A percentile compares a stretch with the other conserved stretches of the same genome.
Conservation (phyloP, 176 grass and related monocot genomes). For the maize (Zea mays) region Zm-B73-REFERENCE-NAM-5.0 NC_050098.1:177978001-177978500, state of each 20-base stretch:
- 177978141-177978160: not conserved
- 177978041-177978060: not conserved
- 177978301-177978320: not conserved
- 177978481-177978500: not conserved
- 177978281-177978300: too few species aligned
- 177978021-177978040: not conserved
- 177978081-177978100: constrained; percentile 15
- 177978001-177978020: not conserved
- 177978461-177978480: too few species aligned
- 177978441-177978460: too few species aligned
- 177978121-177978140: not conserved
- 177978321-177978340: not conserved
- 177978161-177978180: not conserved
- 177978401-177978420: not conserved
- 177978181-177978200: not conserved
- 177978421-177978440: not conserved
- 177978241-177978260: constrained; percentile 1
- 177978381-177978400: too few species aligned
- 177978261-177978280: not conserved
- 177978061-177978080: not conserved
- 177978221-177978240: not conserved
- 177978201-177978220: not conserved
- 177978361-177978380: too few species aligned
- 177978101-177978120: constrained; percentile 16
- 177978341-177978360: too few species aligned